Base-by-base conservation (phyloP, 2,329 filamentous ascomycete species). In the Cytospora piceicola region DNA sequence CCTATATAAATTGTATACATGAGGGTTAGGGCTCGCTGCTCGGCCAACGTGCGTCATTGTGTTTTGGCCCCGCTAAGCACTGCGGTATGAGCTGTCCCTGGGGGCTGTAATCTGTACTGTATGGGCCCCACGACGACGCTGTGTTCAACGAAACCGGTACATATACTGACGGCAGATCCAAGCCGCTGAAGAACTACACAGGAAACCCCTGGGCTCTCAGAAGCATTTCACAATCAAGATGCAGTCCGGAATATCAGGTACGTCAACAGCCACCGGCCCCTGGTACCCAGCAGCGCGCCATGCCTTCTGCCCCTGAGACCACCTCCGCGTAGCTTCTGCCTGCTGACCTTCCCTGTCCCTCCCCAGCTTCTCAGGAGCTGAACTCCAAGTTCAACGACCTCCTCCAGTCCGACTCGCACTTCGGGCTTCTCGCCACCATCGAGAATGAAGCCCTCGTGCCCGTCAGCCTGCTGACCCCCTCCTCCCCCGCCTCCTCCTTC, bases 351-450 rank as follows among this genome's bases (percentile, higher is more conserved):
- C 12, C 7, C 14, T 20, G 11, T 15, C 34, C 8, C 14, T 9
- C 49, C 14, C 57, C 74, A 92, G 92, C 90, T 70, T 94, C 92
- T 64, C 78, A 89, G 78, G 92, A 94, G 83, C 89, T 95, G 68
- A 85, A 88, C 75, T 81, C 86, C 72, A 84, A 90, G 72, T 94
- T 95, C 83, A 88, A 87, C 78, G 81, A 79, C 67, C 83, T 95
- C 74, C 83, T 93, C 69, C 82, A 83, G 58, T 85, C 85, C 59
- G 75, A 82, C 63, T 78, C 81, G 58, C 83, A 88, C 70, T 90
- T 92, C 70, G 91, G 87, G 60, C 85, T 95, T 46, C 79, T 94
- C 61, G 88, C 87, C 61, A 89, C 85, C 68, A 94, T 95, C 74
- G 77, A 84, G 58, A 81, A 84, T 66, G 92, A 95, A 78, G 76